Evolutionary conservation across 805 yeast genomes (phyloP), one percentile per base, ranked within the genome.

Genomic region (Nakazawaea ambrosiae): DNA sequence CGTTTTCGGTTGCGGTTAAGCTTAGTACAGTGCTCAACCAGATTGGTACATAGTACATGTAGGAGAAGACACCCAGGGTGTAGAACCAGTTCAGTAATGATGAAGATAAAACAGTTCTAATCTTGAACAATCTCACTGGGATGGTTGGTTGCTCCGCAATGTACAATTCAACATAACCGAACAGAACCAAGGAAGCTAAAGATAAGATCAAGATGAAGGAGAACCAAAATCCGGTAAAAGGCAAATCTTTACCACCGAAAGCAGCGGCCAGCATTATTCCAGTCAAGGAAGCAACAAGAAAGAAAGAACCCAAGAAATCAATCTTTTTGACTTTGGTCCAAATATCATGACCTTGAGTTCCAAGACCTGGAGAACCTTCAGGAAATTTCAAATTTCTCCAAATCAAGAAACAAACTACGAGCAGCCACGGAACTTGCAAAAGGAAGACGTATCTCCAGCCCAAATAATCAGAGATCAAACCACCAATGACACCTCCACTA

Each of bases 381-480:
- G 69, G 73, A 35, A 57, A 52, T 15, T 64, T 47, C 37, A 75
- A 50, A 30, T 60, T 53, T 11, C 52, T 45, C 26, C 57, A 60
- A 2, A 73, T 51, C 20, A 70, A 41, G 1, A 59, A 45, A 8
- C 54, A 73, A 57, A 64, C 70, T 16, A 57, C 39, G 36, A 68
- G 18, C 16, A 77, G 62, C 15, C 73, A 54, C n/a, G 81, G 76
- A 9, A 72, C 63, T 50, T 78, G 81, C 27, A 66, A 43, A 19
- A 65, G 46, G 49, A 76, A 77, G 2, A 80, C 76, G 57, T 61
- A 65, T 52, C 88, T 64, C 95, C 94, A 84, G 10, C 85, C 84
- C 29, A 66, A 56, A 29, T 47, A 53, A 8, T 61, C 59, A 24
- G 79, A 68, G 35, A 79, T 57, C 16, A 69, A 45, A 2, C 88